Evolutionary conservation across 768 basidiomycete species (phyloP), one percentile per base, ranked within the genome.

Genomic region (Phanerochaete carnosa): DNA sequence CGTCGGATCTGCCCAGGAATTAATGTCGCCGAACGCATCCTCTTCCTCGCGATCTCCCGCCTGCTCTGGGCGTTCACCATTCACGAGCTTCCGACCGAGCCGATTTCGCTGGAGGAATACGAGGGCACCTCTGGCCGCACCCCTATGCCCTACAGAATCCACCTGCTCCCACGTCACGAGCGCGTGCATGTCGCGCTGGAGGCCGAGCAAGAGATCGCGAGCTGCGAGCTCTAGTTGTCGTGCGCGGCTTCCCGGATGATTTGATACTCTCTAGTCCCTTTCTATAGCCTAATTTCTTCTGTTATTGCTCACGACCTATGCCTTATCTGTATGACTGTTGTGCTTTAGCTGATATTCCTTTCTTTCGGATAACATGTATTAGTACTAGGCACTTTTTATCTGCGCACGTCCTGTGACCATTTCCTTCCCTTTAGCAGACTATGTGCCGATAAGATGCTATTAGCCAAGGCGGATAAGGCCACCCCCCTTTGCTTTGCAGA

Each of bases 21-120:
- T 61, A 67, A 71, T 65, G 73, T 80, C 19, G 80, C 80, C 8
- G 80, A 81, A 55, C 74, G 76, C 22, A 78, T 80, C 64, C 67
- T 82, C 25, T 81, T 69, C 66, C 70, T 82, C 13, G 76, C 75
- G 13, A 76, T 81, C 54, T 73, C 80, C 1, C 75, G 76, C 26
- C 73, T 83, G 71, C 71, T 81, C 19, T 82, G 80, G 81, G 75
- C 79, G 1, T 82, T 79, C 70, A 72, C 64, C 30, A 74, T 80
- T 65, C 72, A 74, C 43, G 69, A 72, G 46, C 69, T 79, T 8
- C 76, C 79, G 0, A 74, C 65, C n/a, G 76, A 81, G 45, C 76
- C 77, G 3, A 79, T 81, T 57, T 75, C 76, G 61, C 65, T 82
- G 45, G 76, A 78, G 55, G 80, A 80, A 59, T 80, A 81, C 56